phyloP scores from a whole-genome alignment of 495 filamentous ascomycete species.

The Trichoderma orchidacearum region DNA sequence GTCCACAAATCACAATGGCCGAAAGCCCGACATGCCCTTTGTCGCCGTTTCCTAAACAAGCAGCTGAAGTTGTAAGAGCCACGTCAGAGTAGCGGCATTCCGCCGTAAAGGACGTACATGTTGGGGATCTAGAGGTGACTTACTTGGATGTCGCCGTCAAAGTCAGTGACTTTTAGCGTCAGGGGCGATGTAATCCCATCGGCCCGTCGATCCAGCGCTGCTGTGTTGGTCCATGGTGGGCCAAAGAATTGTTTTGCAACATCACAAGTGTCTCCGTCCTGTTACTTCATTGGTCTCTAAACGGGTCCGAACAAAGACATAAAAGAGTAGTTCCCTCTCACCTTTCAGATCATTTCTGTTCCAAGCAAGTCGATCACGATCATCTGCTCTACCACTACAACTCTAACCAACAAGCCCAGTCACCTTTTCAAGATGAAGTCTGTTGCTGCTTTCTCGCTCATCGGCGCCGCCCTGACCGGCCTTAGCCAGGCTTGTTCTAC shows the following conservation, averaged over 20 bases:
- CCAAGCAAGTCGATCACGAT: background rate
- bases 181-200: background rate
- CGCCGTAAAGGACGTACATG: too few species aligned
- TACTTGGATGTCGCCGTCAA: background rate
- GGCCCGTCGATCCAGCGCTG: background rate
- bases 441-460: background rate
- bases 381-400: background rate
- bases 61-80: background rate
- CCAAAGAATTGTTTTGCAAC: too few species aligned
- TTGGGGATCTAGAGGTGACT: too few species aligned
- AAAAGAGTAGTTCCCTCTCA: background rate
- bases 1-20: background rate
- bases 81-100: background rate
- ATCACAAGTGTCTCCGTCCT: too few species aligned
- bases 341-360: background rate
- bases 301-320: too few species aligned
- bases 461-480: background rate
- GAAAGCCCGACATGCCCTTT: background rate
- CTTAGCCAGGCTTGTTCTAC: slow-evolving; percentile 9
- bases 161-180: background rate
- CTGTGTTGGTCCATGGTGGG: background rate
- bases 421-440: background rate
- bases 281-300: too few species aligned
- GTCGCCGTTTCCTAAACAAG: background rate
- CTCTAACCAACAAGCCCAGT: background rate